Conservation (phyloP, 257 asterid genomes). For the Striga asiatica region DNA sequence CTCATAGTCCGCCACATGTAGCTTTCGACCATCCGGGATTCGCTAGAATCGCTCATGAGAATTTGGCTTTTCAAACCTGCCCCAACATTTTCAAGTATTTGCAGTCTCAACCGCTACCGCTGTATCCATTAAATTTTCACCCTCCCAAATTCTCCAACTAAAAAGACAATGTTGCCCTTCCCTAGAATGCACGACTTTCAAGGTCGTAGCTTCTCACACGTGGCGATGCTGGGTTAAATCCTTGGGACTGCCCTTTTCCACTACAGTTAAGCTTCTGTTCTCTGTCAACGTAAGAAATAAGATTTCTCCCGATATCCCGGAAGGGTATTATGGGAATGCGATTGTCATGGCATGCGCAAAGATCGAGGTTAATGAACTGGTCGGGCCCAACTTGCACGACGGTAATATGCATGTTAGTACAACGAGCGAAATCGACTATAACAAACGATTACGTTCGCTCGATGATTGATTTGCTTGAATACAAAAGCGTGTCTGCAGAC, state of each 20-base stretch:
- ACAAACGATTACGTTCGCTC: conserved; percentile 39
- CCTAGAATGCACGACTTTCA: conserved; percentile 62
- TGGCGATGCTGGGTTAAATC: conserved; percentile 85
- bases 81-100: conserved; percentile 33
- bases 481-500: conserved; percentile 25
- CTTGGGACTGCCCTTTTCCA: conserved; percentile 25
- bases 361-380: conserved; percentile 37
- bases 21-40: conserved; percentile 36
- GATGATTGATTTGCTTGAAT: conserved; percentile 44
- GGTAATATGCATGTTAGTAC: conserved; percentile 55
- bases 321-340: conserved; percentile 73
- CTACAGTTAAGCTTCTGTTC: conserved; percentile 44
- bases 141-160: conserved; percentile 41
- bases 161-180: conserved; percentile 54
- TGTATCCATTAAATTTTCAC: conserved; percentile 41
- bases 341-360: conserved; percentile 65
- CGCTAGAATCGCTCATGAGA: conserved; percentile 17
- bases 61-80: conserved; percentile 11
- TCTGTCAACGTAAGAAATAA: conserved; percentile 40
- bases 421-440: conserved; percentile 37
- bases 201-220: conserved; percentile 59
- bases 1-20: conserved; percentile 43
- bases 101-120: conserved; percentile 56
- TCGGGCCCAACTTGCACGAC: conserved; percentile 22
- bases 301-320: conserved; percentile 23